A percentile compares a stretch with the other conserved stretches of the same genome.
phyloP scores from a whole-genome alignment of 23 red algal species.

The Gracilaria domingensis region DNA sequence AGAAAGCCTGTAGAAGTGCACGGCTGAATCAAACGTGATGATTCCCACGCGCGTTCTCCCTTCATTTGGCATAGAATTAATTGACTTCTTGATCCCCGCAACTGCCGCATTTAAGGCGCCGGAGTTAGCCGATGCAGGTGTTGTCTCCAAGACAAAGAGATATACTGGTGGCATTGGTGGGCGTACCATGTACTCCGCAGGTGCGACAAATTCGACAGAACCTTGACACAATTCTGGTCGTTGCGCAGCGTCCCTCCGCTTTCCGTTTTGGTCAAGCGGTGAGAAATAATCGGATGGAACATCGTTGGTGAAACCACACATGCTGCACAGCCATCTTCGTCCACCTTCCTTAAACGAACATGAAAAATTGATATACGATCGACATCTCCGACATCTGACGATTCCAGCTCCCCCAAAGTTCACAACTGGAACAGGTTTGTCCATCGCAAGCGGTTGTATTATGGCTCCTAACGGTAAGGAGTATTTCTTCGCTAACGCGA shows the following conservation, averaged over 20 bases:
- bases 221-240: conserved; percentile 88
- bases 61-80: conserved; percentile 85
- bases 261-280: conserved; percentile 86
- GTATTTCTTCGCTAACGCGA: conserved; percentile 78
- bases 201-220: conserved; percentile 93
- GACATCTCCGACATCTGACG: conserved; percentile 90
- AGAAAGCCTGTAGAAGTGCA: conserved; percentile 84
- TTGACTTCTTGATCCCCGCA: conserved; percentile 73
- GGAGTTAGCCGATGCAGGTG: conserved; percentile 68
- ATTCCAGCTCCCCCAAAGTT: conserved; percentile 97
- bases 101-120: conserved; percentile 82
- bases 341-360: conserved; percentile 90
- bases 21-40: conserved; percentile 81
- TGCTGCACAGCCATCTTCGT: conserved; percentile 87
- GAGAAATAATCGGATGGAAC: conserved; percentile 91
- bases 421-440: conserved; percentile 82
- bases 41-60: conserved; percentile 92
- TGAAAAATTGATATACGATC: conserved; percentile 94
- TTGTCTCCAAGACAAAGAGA: conserved; percentile 96
- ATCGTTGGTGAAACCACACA: conserved; percentile 92
- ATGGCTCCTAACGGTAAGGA: conserved; percentile 87
- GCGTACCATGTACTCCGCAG: conserved; percentile 98
- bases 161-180: conserved; percentile 98
- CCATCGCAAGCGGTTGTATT: conserved; percentile 87
- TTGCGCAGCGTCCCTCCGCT: conserved; percentile 76